These are phyloP conservation scores for Yarrowia phangngaensis DNA, from an alignment of 805 yeast species.

Conservation along the genomic window DNA sequence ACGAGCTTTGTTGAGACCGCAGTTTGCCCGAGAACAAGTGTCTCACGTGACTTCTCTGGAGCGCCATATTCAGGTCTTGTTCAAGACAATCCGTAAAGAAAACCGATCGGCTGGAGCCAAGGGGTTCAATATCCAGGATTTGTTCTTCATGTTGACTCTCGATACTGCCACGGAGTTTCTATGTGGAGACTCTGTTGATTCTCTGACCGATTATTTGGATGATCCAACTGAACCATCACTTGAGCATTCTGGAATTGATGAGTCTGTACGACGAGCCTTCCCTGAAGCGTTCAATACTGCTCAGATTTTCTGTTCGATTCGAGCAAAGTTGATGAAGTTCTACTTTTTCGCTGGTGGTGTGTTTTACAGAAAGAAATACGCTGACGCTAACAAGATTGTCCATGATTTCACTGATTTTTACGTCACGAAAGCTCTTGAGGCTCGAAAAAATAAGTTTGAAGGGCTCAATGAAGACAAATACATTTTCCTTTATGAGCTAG, in stretches of 20 bases:
- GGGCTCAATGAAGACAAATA: slow-evolving; percentile 40
- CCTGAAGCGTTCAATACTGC: slow-evolving; percentile 32
- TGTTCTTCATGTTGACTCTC: slow-evolving; percentile 37
- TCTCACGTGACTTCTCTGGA: slow-evolving; percentile 34
- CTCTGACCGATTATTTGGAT: slow-evolving; percentile 29
- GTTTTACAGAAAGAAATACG: slow-evolving; percentile 35
- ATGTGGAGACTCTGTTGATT: slow-evolving; percentile 37
- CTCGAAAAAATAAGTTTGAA: slow-evolving; percentile 25
- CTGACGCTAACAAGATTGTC: slow-evolving; percentile 37
- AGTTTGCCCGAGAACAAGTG: slow-evolving; percentile 39
- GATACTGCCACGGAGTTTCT: slow-evolving; percentile 41
- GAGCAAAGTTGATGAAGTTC: slow-evolving; percentile 31
- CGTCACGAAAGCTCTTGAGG: slow-evolving; percentile 41
- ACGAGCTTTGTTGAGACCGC: slow-evolving; percentile 40
- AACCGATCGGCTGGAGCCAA: not conserved
- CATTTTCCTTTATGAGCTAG: slow-evolving; percentile 49
- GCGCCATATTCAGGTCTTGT: slow-evolving; percentile 34
- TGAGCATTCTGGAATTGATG: slow-evolving; percentile 12
- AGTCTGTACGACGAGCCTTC: slow-evolving; percentile 30
- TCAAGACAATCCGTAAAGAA: slow-evolving; percentile 18
- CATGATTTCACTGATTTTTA: slow-evolving; percentile 42
- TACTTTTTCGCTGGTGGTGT: slow-evolving; percentile 27
- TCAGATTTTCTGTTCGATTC: slow-evolving; percentile 29
- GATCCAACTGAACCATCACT: slow-evolving; percentile 27
- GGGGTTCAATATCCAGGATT: slow-evolving; percentile 35